Evolutionary conservation across 805 yeast species (phyloP), one percentile per base, ranked within the genome.

Genomic region (Candida parachauliodes): DNA sequence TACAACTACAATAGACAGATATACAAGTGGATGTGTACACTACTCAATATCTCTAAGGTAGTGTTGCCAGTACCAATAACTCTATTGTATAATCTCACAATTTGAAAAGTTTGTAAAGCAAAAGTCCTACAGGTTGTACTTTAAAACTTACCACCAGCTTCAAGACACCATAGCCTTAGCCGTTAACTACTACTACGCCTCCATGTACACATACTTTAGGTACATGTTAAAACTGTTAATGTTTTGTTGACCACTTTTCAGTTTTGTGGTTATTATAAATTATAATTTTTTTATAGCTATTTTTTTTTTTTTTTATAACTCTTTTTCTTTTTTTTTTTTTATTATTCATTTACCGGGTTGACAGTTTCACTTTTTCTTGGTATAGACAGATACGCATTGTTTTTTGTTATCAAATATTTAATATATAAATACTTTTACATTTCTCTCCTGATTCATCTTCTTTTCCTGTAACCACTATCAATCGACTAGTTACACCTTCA

Each of bases 351-450:
- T 27, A 27, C 30, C 30, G 30, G 30, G 30, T 27, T 27, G 30
- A 27, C 30, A 27, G 19, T 27, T 27, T 27, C 15, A 12, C 6
- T 27, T 27, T 27, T 27, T 27, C 30, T 27, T 27, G 30, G n/a
- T n/a, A n/a, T n/a, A n/a, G n/a, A n/a, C n/a, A n/a, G n/a, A n/a
- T 27, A 17, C 19, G 8, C 14, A 10, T 15, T 10, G 8, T 8
- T 14, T 7, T 5, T 24, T 24, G 14, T n/a, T 10, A 10, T 11
- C 14, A 27, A 5, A 10, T 12, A 4, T 27, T 27, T 27, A 7
- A 16, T 27, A 27, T 8, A 10, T 8, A 15, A 10, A 10, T 27
- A 15, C 8, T 27, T 27, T 6, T 27, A 12, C 8, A 24, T 24
- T 24, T 24, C 27, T 24, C 11, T 21, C 24, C 24, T 10, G 10